These are phyloP conservation scores for Triangularia setosa DNA, from an alignment of 2,329 filamentous ascomycete species.

Conservation along the genomic window DNA sequence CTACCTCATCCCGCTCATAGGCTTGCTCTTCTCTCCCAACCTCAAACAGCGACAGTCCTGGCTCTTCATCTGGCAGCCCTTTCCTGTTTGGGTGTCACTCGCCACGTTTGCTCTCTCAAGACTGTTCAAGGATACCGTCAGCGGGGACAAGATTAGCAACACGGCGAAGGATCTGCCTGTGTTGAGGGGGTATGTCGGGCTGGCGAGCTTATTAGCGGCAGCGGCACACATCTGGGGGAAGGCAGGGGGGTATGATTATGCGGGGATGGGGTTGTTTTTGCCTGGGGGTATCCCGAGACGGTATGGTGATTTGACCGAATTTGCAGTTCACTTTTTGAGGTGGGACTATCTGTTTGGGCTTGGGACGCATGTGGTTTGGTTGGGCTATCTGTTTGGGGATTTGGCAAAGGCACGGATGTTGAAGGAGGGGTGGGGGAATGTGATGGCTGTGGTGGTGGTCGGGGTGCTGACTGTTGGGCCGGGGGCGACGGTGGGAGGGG, in stretches of 20 bases:
- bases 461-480: slow-evolving; percentile 17
- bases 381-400: slow-evolving; percentile 23
- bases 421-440: slow-evolving; percentile 17
- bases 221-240: slow-evolving; percentile 13
- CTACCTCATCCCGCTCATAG: slow-evolving; percentile 16
- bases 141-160: slow-evolving; percentile 7
- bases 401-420: slow-evolving; percentile 19
- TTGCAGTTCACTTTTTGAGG: slow-evolving; percentile 12
- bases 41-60: slow-evolving; percentile 1
- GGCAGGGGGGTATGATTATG: slow-evolving; percentile 2
- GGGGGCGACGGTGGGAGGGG: slow-evolving; percentile 17
- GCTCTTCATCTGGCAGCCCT: slow-evolving; percentile 18
- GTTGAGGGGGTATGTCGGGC: slow-evolving; percentile 10
- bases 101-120: neutral
- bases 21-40: slow-evolving; percentile 4
- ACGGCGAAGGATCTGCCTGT: slow-evolving; percentile 11
- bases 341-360: slow-evolving; percentile 18
- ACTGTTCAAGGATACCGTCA: slow-evolving; percentile 6
- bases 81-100: slow-evolving; percentile 12
- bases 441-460: slow-evolving; percentile 4
- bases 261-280: slow-evolving; percentile 1
- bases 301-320: neutral
- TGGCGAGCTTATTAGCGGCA: neutral
- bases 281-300: slow-evolving; percentile 3
- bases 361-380: slow-evolving; percentile 17